Evolutionary conservation across 305 asterid genomes (phyloP).

Genomic region (Fraxinus albicans): DNA sequence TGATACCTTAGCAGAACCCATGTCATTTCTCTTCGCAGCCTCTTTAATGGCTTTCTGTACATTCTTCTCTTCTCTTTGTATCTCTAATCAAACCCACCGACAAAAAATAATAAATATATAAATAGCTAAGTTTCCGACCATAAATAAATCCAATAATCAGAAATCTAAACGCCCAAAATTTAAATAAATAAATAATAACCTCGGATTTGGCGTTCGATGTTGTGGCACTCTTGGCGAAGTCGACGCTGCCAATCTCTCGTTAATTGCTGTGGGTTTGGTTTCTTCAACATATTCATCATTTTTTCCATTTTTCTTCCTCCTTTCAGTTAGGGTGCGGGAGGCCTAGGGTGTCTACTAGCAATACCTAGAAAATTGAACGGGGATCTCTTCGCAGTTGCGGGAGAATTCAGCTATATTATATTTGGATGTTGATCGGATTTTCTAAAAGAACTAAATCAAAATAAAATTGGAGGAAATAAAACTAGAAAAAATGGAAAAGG

Average conservation of each 20-base stretch:
- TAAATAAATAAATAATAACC: constrained; percentile 31
- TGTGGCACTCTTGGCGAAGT: constrained; percentile 84
- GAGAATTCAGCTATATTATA: neutral
- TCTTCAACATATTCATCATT: constrained; percentile 65
- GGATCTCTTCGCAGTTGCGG: neutral
- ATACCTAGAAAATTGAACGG: neutral
- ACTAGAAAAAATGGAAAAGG: neutral
- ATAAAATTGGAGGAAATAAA: neutral
- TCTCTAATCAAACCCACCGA: constrained; percentile 18
- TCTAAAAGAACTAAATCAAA: neutral
- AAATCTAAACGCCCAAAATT: neutral
- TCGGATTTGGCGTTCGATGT: constrained; percentile 87
- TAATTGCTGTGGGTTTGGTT: constrained; percentile 77
- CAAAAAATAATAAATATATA: neutral
- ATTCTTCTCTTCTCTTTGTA: too few species aligned
- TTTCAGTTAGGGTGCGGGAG: neutral
- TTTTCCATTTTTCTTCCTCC: constrained; percentile 51
- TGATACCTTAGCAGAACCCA: too few species aligned
- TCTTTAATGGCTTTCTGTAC: too few species aligned
- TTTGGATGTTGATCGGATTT: neutral
- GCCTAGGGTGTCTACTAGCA: neutral
- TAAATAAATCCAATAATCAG: neutral
- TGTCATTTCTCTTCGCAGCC: too few species aligned
- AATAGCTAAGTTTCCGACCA: neutral
- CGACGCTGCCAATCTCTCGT: constrained; percentile 96